These are phyloP conservation scores for Suhomyces kunorum DNA, from an alignment of 1,139 yeast species.

Conservation along the genomic window DNA sequence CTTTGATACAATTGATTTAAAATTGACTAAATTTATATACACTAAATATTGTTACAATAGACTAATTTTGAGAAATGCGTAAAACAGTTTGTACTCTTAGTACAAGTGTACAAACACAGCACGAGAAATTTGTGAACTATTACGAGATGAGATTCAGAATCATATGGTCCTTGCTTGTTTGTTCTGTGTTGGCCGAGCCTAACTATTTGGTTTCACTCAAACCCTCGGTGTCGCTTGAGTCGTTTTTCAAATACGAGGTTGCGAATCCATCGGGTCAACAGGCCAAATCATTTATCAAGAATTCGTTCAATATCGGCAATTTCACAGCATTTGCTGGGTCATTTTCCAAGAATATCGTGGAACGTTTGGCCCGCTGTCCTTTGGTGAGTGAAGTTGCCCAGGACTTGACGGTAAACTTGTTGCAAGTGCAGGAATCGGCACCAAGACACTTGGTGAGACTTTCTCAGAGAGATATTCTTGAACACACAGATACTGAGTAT, in stretches of 20 bases:
- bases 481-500: constrained; percentile 31
- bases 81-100: background rate
- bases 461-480: constrained; percentile 50
- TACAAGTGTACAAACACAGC: background rate
- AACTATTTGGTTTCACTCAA: constrained; percentile 19
- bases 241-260: constrained; percentile 42
- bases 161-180: too few species aligned
- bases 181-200: constrained; percentile 1
- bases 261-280: constrained; percentile 33
- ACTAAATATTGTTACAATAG: constrained; percentile 1
- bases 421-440: constrained; percentile 49
- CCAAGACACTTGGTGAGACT: constrained; percentile 71
- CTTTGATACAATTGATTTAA: constrained; percentile 19
- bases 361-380: constrained; percentile 49
- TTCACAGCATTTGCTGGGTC: constrained; percentile 67
- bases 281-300: constrained; percentile 46
- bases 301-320: constrained; percentile 57
- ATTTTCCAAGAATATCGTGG: constrained; percentile 50
- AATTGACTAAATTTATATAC: constrained; percentile 6
- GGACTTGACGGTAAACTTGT: constrained; percentile 53
- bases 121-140: background rate
- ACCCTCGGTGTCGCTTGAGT: constrained; percentile 30
- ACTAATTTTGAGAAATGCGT: background rate
- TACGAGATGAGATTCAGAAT: too few species aligned
- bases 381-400: constrained; percentile 60